phyloP scores from a whole-genome alignment of 495 filamentous ascomycete species.

The Pyrenula massariospora region DNA sequence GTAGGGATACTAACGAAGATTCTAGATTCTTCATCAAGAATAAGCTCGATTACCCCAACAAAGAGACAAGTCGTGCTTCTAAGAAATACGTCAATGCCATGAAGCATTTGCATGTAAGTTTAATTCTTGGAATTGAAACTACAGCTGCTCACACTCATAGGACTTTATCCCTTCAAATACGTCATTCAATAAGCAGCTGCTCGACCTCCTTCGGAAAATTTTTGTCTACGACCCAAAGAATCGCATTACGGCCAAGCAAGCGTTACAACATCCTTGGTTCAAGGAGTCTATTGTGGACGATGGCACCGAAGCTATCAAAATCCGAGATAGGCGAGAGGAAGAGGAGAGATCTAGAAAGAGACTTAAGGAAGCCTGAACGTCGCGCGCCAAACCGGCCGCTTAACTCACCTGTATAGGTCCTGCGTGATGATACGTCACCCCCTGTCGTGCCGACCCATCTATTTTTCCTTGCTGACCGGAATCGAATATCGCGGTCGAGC shows the following conservation, averaged over 20 bases:
- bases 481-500: no score
- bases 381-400: no score
- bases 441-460: no score
- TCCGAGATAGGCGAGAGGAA: constrained; percentile 42
- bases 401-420: no score
- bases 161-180: constrained; percentile 78
- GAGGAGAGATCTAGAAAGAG: constrained; percentile 3
- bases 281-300: constrained; percentile 76
- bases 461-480: no score
- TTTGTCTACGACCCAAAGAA: constrained; percentile 90
- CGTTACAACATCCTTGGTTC: constrained; percentile 91
- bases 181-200: constrained; percentile 70
- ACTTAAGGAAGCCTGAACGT: not conserved
- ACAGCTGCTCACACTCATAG: constrained; percentile 36
- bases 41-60: constrained; percentile 79
- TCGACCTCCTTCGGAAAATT: constrained; percentile 79
- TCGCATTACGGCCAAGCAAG: constrained; percentile 84
- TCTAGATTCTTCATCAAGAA: constrained; percentile 72
- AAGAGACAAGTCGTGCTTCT: constrained; percentile 78
- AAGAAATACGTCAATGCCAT: constrained; percentile 90
- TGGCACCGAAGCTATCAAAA: constrained; percentile 82
- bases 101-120: constrained; percentile 72
- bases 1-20: constrained; percentile 1
- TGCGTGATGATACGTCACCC: no score
- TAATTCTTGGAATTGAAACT: not conserved